A percentile compares a stretch with the other conserved stretches of the same genome.
These are phyloP conservation scores for Hortaea werneckii DNA, from an alignment of 2,329 filamentous ascomycete species.

Conservation along the genomic window DNA sequence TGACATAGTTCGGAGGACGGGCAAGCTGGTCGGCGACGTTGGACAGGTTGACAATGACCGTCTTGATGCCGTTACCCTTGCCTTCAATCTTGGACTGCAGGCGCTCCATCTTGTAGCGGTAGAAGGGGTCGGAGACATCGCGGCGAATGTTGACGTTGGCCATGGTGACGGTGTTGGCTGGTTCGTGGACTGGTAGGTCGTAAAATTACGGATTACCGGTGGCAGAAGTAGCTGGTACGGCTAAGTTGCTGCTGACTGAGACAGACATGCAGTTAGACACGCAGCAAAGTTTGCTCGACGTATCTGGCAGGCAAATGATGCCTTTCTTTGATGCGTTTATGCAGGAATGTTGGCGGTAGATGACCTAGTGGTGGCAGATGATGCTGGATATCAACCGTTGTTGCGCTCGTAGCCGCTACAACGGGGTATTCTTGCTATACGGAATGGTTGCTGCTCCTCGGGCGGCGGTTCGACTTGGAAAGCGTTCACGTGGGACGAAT, in stretches of 20 bases:
- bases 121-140: slow-evolving; percentile 97
- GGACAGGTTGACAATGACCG: slow-evolving; percentile 89
- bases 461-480: slow-evolving; percentile 88
- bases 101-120: slow-evolving; percentile 99
- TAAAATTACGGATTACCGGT: slow-evolving; percentile 3
- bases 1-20: slow-evolving; percentile 86
- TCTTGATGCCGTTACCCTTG: slow-evolving; percentile 99
- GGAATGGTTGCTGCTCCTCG: slow-evolving; percentile 84
- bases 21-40: slow-evolving; percentile 86
- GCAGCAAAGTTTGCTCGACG: slow-evolving; percentile 18
- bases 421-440: slow-evolving; percentile 89
- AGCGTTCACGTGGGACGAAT: slow-evolving; percentile 93
- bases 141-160: slow-evolving; percentile 96
- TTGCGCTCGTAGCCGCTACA: slow-evolving; percentile 70
- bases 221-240: slow-evolving; percentile 1
- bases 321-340: neutral
- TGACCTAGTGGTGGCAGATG: neutral
- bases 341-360: neutral
- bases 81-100: slow-evolving; percentile 99
- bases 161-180: slow-evolving; percentile 57
- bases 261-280: slow-evolving; percentile 51
- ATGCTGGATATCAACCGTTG: slow-evolving; percentile 62
- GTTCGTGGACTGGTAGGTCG: slow-evolving; percentile 4
- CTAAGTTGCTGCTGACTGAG: slow-evolving; percentile 14
- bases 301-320: neutral